Conservation (phyloP, 2,329 filamentous ascomycete genomes). For the Lecanoromycetidae sp. region DNA sequence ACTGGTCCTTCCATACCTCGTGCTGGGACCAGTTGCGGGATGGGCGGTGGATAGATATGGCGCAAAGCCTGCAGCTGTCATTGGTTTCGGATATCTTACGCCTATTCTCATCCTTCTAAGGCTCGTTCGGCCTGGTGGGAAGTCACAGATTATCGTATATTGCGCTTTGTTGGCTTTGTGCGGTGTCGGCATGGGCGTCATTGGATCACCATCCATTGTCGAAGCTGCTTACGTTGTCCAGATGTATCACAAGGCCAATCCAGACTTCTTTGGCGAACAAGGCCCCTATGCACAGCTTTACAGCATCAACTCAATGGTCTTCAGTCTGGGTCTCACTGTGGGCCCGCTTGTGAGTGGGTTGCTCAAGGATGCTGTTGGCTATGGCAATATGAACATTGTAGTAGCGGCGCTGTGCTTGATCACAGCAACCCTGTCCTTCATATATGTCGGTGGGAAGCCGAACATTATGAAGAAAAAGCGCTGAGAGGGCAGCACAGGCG, state of each 20-base stretch:
- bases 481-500: not conserved
- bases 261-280: slow-evolving; percentile 41
- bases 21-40: slow-evolving; percentile 36
- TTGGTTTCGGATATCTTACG: slow-evolving; percentile 33
- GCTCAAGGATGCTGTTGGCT: slow-evolving; percentile 41
- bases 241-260: slow-evolving; percentile 44
- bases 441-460: slow-evolving; percentile 36
- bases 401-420: slow-evolving; percentile 35
- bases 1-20: slow-evolving; percentile 32
- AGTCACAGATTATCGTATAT: slow-evolving; percentile 35
- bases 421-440: slow-evolving; percentile 33
- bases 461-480: slow-evolving; percentile 18
- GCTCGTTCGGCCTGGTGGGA: slow-evolving; percentile 25
- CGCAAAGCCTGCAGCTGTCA: slow-evolving; percentile 31
- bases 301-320: slow-evolving; percentile 52
- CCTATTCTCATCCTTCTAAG: slow-evolving; percentile 26
- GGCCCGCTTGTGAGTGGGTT: slow-evolving; percentile 47
- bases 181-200: slow-evolving; percentile 42
- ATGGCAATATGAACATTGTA: slow-evolving; percentile 46
- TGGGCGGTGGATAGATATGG: slow-evolving; percentile 37
- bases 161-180: slow-evolving; percentile 34
- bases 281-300: slow-evolving; percentile 56
- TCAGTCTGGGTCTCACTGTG: slow-evolving; percentile 46
- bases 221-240: slow-evolving; percentile 45
- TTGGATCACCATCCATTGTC: slow-evolving; percentile 44